Evolutionary conservation across 768 basidiomycete genomes (phyloP).

Genomic region (Lyophyllum decastes): DNA sequence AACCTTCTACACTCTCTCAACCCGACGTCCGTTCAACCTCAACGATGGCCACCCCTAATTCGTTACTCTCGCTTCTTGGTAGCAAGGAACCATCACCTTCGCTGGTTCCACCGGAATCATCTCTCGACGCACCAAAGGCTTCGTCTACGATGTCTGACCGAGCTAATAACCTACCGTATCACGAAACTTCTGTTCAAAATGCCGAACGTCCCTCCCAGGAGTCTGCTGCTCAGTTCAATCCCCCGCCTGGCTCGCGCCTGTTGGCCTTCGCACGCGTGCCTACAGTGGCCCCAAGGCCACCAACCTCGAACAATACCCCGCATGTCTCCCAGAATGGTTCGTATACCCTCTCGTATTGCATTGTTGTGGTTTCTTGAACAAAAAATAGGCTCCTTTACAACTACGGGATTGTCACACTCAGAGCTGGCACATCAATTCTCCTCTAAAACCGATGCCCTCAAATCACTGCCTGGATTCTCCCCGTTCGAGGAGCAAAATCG

Average conservation of each 20-base stretch:
- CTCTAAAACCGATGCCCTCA: slow-evolving; percentile 29
- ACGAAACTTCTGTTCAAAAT: slow-evolving; percentile 8
- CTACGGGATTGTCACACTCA: slow-evolving; percentile 11
- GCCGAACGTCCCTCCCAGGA: slow-evolving; percentile 1
- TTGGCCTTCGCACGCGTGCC: slow-evolving; percentile 44
- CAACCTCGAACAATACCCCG: slow-evolving; percentile 15
- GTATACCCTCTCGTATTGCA: neutral
- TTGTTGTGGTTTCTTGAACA: neutral
- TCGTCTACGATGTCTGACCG: neutral
- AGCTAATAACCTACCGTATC: neutral
- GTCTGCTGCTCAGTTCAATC: slow-evolving; percentile 39
- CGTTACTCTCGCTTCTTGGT: slow-evolving; percentile 12
- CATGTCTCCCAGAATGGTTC: slow-evolving; percentile 26
- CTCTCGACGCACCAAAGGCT: neutral
- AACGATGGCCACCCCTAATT: neutral
- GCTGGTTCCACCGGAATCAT: neutral
- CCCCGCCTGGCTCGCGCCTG: slow-evolving; percentile 51
- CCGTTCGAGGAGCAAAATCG: slow-evolving; percentile 57
- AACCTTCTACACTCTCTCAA: slow-evolving; percentile 5
- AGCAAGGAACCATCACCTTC: slow-evolving; percentile 4
- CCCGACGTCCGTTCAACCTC: slow-evolving; percentile 5
- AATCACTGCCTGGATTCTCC: slow-evolving; percentile 43
- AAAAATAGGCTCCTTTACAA: slow-evolving; percentile 4
- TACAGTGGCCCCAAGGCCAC: slow-evolving; percentile 28
- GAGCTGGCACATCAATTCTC: slow-evolving; percentile 21